Evolutionary conservation across 2,329 filamentous ascomycete species (phyloP).

Genomic region (Stachybotrys echinatus): DNA sequence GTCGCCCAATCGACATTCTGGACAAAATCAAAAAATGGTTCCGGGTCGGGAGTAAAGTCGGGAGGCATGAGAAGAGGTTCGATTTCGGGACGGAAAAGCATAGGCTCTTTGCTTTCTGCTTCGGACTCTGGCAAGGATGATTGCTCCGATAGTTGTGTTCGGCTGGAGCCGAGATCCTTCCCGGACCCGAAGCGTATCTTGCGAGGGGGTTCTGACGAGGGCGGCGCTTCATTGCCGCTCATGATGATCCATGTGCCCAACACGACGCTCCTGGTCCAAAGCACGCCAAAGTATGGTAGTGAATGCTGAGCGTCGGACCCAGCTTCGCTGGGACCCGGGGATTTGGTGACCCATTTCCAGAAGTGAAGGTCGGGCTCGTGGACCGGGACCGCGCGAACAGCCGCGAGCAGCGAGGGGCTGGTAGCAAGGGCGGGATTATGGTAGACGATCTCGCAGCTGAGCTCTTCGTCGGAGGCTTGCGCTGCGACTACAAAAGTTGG

Average conservation of each 20-base stretch:
- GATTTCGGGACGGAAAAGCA: constrained; percentile 22
- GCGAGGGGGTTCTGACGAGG: constrained; percentile 22
- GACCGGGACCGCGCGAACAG: constrained; percentile 20
- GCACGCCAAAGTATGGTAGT: constrained; percentile 22
- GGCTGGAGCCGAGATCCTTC: constrained; percentile 12
- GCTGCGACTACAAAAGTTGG: constrained; percentile 32
- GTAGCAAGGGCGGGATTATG: constrained; percentile 30
- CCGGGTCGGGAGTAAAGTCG: constrained; percentile 26
- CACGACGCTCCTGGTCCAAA: constrained; percentile 32
- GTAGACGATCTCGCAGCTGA: constrained; percentile 21
- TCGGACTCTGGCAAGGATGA: constrained; percentile 1
- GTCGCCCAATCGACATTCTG: constrained; percentile 40
- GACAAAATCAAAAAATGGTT: constrained; percentile 33
- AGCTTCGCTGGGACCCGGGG: constrained; percentile 6
- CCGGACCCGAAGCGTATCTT: constrained; percentile 21
- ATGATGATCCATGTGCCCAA: constrained; percentile 30
- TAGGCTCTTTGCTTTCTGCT: constrained; percentile 16
- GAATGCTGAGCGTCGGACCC: constrained; percentile 14
- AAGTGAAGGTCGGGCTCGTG: constrained; percentile 25
- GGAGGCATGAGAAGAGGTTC: constrained; percentile 26
- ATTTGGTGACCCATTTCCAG: constrained; percentile 32
- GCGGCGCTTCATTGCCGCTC: constrained; percentile 29
- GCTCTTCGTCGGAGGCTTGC: constrained; percentile 5
- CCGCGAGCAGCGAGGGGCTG: constrained; percentile 22
- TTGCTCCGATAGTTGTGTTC: constrained; percentile 2